A percentile compares a stretch with the other conserved stretches of the same genome.
Evolutionary conservation across 345 rosid genomes (phyloP).

Genomic region (Ceriops decandra): DNA sequence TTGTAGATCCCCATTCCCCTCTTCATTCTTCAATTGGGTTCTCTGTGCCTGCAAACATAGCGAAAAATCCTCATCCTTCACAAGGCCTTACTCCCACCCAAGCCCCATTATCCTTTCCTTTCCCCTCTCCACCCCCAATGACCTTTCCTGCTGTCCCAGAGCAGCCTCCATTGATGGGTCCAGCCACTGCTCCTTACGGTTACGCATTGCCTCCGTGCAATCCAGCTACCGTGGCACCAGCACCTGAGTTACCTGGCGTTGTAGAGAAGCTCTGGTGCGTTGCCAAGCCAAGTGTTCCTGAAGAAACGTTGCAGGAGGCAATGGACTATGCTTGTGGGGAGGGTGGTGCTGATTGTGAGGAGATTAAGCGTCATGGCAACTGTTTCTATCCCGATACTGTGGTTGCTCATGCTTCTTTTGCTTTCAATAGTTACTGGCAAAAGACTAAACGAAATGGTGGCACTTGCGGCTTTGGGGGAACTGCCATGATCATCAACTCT

Average conservation of each 20-base stretch:
- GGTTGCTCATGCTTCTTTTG: conserved; percentile 70
- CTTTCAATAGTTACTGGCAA: conserved; percentile 74
- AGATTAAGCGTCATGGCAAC: conserved; percentile 49
- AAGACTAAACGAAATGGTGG: conserved; percentile 61
- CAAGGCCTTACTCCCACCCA: conserved; percentile 9
- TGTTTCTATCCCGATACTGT: conserved; percentile 57
- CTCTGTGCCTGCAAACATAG: conserved; percentile 47
- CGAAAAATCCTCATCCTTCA: conserved; percentile 40
- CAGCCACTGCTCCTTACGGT: conserved; percentile 30
- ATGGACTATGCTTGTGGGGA: conserved; percentile 72
- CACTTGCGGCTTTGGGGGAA: conserved; percentile 65
- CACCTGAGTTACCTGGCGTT: conserved; percentile 21
- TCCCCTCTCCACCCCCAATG: conserved; percentile 30
- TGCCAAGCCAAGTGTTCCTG: conserved; percentile 66
- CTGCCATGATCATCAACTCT: conserved; percentile 64
- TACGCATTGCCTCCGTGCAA: conserved; percentile 46
- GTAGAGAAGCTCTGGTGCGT: conserved; percentile 65
- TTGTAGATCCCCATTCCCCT: conserved; percentile 31
- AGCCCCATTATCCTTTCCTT: conserved; percentile 46
- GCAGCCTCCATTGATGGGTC: conserved; percentile 26
- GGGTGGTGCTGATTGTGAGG: conserved; percentile 65
- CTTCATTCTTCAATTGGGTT: conserved; percentile 48
- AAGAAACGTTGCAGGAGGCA: conserved; percentile 54
- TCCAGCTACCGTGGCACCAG: conserved; percentile 29
- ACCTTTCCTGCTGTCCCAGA: conserved; percentile 35